Conservation (phyloP, 352 stramenopile species). For the Globisporangium canariense region DNA sequence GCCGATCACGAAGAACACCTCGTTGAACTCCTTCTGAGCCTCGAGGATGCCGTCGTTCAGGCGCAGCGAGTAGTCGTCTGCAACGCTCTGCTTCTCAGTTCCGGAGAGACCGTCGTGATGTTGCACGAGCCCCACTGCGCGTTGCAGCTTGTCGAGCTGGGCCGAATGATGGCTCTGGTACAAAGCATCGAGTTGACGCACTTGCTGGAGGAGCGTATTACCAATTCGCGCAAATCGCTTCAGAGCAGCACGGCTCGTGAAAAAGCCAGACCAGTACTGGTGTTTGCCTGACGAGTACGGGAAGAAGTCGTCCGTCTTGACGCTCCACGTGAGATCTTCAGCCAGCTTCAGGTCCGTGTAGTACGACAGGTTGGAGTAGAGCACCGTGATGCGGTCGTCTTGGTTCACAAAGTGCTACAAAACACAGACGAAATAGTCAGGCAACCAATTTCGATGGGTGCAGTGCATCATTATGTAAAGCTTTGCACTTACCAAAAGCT, state of each 20-base stretch:
- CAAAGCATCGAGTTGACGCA: constrained; percentile 89
- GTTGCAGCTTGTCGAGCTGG: constrained; percentile 67
- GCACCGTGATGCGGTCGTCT: constrained; percentile 89
- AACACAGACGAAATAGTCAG: not conserved
- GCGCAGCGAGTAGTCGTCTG: constrained; percentile 93
- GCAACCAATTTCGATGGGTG: not conserved
- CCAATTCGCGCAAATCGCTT: constrained; percentile 91
- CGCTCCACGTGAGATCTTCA: constrained; percentile 70
- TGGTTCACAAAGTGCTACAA: constrained; percentile 89
- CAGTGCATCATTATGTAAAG: not conserved
- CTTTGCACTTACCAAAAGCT: constrained; percentile 72
- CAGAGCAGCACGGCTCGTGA: constrained; percentile 90
- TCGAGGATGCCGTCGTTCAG: constrained; percentile 83
- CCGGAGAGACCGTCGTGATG: constrained; percentile 96
- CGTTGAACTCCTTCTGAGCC: constrained; percentile 62
- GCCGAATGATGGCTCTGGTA: constrained; percentile 61
- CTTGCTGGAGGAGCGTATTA: constrained; percentile 86
- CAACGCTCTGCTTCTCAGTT: constrained; percentile 94
- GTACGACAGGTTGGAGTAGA: constrained; percentile 95
- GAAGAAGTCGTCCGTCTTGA: constrained; percentile 97
- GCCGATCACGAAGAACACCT: constrained; percentile 72
- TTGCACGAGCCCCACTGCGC: constrained; percentile 90
- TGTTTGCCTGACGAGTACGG: constrained; percentile 92
- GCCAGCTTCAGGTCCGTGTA: constrained; percentile 94
- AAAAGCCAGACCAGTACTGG: constrained; percentile 96